These are phyloP conservation scores for Sophora flavescens DNA, from an alignment of 306 rosid genomes.

Conservation along the genomic window DNA sequence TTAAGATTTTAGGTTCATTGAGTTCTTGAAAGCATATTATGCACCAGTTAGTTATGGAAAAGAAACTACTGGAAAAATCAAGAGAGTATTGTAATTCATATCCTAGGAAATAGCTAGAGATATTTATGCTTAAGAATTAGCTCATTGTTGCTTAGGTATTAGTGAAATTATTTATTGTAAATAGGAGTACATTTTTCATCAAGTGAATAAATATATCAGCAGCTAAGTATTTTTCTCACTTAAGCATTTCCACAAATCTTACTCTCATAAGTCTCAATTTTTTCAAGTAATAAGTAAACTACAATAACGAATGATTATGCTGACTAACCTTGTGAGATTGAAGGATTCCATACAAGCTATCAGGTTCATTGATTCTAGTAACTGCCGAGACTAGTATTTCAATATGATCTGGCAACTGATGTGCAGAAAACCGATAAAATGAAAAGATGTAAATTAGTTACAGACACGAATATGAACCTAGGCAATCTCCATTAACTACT, in stretches of 20 bases:
- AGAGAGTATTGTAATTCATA: too few species aligned
- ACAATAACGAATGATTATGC: slow-evolving; percentile 21
- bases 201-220: background rate
- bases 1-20: slow-evolving; percentile 27
- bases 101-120: too few species aligned
- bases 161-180: too few species aligned
- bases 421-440: slow-evolving; percentile 39
- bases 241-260: background rate
- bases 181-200: background rate
- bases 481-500: slow-evolving; percentile 24
- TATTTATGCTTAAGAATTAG: too few species aligned
- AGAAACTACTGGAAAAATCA: too few species aligned
- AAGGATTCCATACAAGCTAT: slow-evolving; percentile 93
- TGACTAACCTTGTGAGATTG: slow-evolving; percentile 88
- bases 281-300: background rate
- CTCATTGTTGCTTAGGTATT: too few species aligned
- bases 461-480: background rate
- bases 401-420: slow-evolving; percentile 84
- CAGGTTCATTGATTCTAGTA: slow-evolving; percentile 91
- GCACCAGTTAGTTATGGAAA: slow-evolving; percentile 8
- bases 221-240: background rate
- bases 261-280: background rate
- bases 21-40: background rate
- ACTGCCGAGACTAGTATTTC: slow-evolving; percentile 86
- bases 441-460: slow-evolving; percentile 25